These are phyloP conservation scores for Medakamo hakoo DNA, from an alignment of 139 green algal species.

Conservation along the genomic window DNA sequence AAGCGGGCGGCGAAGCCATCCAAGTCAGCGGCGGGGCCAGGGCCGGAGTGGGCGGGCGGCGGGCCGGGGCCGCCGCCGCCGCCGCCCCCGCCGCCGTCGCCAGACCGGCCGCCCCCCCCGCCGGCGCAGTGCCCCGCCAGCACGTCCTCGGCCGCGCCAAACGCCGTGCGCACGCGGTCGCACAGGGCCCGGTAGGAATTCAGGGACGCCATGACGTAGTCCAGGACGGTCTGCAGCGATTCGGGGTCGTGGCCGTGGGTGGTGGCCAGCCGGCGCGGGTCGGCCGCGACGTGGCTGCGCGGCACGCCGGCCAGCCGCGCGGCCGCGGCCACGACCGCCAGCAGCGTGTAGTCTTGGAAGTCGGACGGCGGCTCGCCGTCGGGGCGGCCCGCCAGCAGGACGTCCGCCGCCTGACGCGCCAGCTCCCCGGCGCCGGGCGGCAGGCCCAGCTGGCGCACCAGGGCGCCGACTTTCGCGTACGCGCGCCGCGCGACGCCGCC, in stretches of 20 bases:
- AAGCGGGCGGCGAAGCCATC: constrained; percentile 49
- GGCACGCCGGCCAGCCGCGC: constrained; percentile 33
- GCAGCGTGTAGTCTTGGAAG: constrained; percentile 74
- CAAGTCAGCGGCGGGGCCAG: constrained; percentile 30
- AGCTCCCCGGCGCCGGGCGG: constrained; percentile 28
- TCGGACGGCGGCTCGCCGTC: constrained; percentile 45
- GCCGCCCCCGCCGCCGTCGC: constrained; percentile 1
- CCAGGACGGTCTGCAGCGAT: constrained; percentile 60
- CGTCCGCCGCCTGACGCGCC: constrained; percentile 48
- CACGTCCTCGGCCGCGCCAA: constrained; percentile 11
- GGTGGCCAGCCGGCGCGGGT: constrained; percentile 24
- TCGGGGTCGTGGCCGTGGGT: constrained; percentile 38
- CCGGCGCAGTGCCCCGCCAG: constrained; percentile 9
- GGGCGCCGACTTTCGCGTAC: constrained; percentile 31
- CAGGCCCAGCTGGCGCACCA: constrained; percentile 27
- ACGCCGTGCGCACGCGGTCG: constrained; percentile 12
- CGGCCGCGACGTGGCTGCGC: too few species aligned
- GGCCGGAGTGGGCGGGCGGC: constrained; percentile 3
- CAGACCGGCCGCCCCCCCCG: constrained; percentile 1
- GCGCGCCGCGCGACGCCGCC: constrained; percentile 38
- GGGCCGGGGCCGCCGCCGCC: constrained; percentile 1
- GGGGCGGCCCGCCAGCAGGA: constrained; percentile 62
- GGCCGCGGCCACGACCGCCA: constrained; percentile 54
- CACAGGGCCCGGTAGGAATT: constrained; percentile 45
- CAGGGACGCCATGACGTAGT: constrained; percentile 62